Evolutionary conservation across 2,329 filamentous ascomycete species (phyloP).

Genomic region (Fusarium nelsonii): DNA sequence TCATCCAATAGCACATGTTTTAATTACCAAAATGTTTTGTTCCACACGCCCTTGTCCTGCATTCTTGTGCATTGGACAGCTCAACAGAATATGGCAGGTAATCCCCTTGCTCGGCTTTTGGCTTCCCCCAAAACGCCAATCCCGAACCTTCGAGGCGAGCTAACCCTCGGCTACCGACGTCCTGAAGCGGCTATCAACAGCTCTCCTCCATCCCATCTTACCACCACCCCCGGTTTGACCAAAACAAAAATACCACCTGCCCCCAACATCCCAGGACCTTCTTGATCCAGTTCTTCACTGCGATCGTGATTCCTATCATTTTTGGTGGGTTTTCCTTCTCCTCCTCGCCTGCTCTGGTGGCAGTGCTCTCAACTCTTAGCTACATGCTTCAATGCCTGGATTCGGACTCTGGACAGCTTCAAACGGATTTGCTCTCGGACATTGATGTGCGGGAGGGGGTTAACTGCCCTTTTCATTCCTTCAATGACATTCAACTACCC

Average conservation of each 20-base stretch:
- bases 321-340: not conserved
- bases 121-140: slow-evolving; percentile 27
- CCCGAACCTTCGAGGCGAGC: slow-evolving; percentile 41
- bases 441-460: slow-evolving; percentile 27
- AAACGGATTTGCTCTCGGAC: slow-evolving; percentile 13
- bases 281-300: slow-evolving; percentile 24
- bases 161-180: slow-evolving; percentile 46
- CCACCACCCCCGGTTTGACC: slow-evolving; percentile 22
- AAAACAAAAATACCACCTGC: slow-evolving; percentile 45
- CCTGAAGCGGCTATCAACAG: slow-evolving; percentile 30
- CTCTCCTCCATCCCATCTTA: slow-evolving; percentile 35
- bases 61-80: slow-evolving; percentile 5
- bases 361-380: slow-evolving; percentile 8
- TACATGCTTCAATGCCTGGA: slow-evolving; percentile 5
- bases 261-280: slow-evolving; percentile 39
- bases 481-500: not conserved
- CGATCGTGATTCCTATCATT: slow-evolving; percentile 25
- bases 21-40: slow-evolving; percentile 45
- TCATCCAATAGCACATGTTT: not conserved
- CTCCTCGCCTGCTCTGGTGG: not conserved
- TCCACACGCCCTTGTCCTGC: slow-evolving; percentile 29
- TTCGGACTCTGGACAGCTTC: slow-evolving; percentile 20
- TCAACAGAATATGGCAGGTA: slow-evolving; percentile 8
- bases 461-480: not conserved
- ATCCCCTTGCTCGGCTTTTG: slow-evolving; percentile 40